Base-by-base conservation (phyloP, 116 monocot genomes). In the Cymodocea nodosa region DNA sequence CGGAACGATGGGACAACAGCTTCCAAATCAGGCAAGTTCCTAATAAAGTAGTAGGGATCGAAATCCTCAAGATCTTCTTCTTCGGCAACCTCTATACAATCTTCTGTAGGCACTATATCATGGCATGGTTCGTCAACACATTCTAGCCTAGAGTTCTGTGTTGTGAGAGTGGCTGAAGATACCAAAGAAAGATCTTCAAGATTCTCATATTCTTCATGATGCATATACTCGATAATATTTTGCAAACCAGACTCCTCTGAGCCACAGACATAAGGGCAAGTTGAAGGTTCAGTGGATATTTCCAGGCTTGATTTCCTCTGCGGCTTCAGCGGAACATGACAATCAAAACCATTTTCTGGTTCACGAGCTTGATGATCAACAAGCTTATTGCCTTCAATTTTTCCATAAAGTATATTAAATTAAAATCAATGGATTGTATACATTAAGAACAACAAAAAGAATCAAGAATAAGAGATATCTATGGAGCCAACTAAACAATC, bases 21-120 rank as follows among this genome's bases (percentile, higher is more conserved):
- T 56, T 84, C 82, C 44, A 92, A 72, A 35, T 92, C 83, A 53
- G 98, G 98, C 58, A 99, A 78, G 62, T 92, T 89, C 61, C 83
- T 99, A 35, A 99, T 99, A 70, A 99, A 99, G 24, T 77, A 68
- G 56, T 84, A 99, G 34, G 98, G 98, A 76, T 99, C 92, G 77
- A 99, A 99, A 74, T 92, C 89, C 72, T 92, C 92, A 54, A 66
- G 53, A 20, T 64, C 72, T 5, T 51, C 55, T 70, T 30, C 62
- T 54, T 92, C 98, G 39, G 86, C 90, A 56, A 59, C 62, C 34
- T 92, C 92, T 55, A 65, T 75, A 75, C 66, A 78, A 71, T 60
- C 75, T 20, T 98, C 84, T 9, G 80, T 67, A 6, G 84, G 82
- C 44, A 89, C 74, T 62, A 84, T 72, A 69, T 89, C 89, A 56